Conservation (phyloP, 345 rosid genomes). For the Pugionium cornutum region DNA sequence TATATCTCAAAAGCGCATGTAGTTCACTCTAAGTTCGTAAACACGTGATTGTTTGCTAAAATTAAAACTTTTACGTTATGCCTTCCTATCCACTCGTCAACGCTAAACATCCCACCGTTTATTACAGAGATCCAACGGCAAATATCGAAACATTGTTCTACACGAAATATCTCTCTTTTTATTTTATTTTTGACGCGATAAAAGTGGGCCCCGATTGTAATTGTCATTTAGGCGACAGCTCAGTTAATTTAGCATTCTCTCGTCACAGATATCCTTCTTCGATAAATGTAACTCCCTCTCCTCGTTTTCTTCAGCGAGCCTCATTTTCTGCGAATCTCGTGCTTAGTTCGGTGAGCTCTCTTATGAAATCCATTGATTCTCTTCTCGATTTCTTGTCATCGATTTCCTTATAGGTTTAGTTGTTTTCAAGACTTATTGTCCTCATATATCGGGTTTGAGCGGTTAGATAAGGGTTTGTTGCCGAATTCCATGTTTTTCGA, state of each 20-base stretch:
- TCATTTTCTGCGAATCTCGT: slow-evolving; percentile 30
- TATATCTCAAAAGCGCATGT: neutral
- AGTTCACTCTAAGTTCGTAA: neutral
- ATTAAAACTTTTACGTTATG: slow-evolving; percentile 4
- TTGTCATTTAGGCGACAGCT: slow-evolving; percentile 25
- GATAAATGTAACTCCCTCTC: slow-evolving; percentile 34
- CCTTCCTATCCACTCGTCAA: slow-evolving; percentile 38
- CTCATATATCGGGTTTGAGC: neutral
- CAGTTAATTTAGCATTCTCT: slow-evolving; percentile 25
- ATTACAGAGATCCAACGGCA: slow-evolving; percentile 18
- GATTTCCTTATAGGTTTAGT: neutral
- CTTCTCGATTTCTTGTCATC: neutral
- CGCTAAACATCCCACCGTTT: neutral
- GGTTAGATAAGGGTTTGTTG: slow-evolving; percentile 27
- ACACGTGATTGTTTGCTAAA: neutral
- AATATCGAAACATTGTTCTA: neutral
- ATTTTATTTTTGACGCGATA: slow-evolving; percentile 12
- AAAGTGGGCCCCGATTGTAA: slow-evolving; percentile 35
- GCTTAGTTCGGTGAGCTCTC: slow-evolving; percentile 36
- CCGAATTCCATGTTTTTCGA: neutral
- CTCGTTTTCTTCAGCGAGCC: slow-evolving; percentile 25
- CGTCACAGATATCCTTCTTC: slow-evolving; percentile 34
- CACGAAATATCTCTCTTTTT: slow-evolving; percentile 31
- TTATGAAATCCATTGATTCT: neutral
- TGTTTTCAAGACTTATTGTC: neutral